Evolutionary conservation across 768 basidiomycete species (phyloP), one percentile per base, ranked within the genome.

Genomic region (Tephrocybe sp.): DNA sequence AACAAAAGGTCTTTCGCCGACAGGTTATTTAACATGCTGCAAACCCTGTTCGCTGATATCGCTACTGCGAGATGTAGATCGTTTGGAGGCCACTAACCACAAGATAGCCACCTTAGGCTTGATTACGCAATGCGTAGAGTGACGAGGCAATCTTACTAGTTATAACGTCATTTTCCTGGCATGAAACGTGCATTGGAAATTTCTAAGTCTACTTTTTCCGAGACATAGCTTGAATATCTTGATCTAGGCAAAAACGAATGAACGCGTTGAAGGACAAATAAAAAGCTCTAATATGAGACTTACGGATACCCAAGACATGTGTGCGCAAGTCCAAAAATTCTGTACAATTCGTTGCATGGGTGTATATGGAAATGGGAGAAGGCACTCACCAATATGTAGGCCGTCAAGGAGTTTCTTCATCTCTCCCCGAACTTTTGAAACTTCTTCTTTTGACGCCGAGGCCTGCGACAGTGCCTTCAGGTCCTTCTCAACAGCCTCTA

Each of bases 401-500:
- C 88, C 87, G 57, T 91, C 89, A 51, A 92, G 90, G 14, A 92
- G 65, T 65, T 92, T 92, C 80, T 94, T 95, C 55, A 85, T 77
- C 66, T 97, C 94, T 10, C 80, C 79, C 52, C 93, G 74, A 7
- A 92, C 70, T 51, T 82, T 78, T 19, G 83, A 78, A 31, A 92
- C 71, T 56, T 97, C 94, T 36, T 93, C 92, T 68, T 92, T 94
- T 26, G 77, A 77, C 7, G 88, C 78, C 2, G 87, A 78, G 16
- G 73, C 68, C 44, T 83, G 80, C 6, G 78, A 73, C 20, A 97
- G 63, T 0, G 85, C 83, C 65, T 89, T 92, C 60, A 95, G 65
- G 59, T 94, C 91, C 66, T 92, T 92, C 70, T 97, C 93, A 2
- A 95, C 90, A 3, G 85, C 81, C 65, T 94, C 89, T 61, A 92